phyloP scores from a whole-genome alignment of 2,329 filamentous ascomycete species.

The Setomelanomma holmii region DNA sequence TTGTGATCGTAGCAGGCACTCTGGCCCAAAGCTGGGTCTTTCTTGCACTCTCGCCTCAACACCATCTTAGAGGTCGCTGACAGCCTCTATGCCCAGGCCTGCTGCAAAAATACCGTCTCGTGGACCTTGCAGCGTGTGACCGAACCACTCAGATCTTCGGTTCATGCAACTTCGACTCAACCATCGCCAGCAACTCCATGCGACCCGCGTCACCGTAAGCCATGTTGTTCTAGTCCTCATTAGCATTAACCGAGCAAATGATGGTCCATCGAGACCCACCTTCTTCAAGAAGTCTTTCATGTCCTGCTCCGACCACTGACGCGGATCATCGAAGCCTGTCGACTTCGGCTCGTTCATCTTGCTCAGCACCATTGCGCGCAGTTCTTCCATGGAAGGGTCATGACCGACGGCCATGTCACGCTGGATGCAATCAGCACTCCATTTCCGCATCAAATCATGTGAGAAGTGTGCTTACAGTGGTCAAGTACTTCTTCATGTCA shows the following conservation, averaged over 20 bases:
- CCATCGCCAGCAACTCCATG: neutral
- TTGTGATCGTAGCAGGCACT: too few relatives aligned
- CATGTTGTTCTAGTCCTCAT: neutral
- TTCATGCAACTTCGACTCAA: neutral
- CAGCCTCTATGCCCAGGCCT: too few relatives aligned
- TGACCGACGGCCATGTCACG: neutral
- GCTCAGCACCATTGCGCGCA: neutral
- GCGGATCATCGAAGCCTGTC: neutral
- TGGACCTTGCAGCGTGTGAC: neutral
- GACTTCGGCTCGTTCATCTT: neutral
- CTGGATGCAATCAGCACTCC: neutral
- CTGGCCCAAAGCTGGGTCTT: too few relatives aligned
- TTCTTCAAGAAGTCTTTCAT: neutral
- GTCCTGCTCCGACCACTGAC: neutral
- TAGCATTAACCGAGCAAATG: neutral
- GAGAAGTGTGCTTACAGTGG: neutral
- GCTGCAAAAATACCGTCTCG: too few relatives aligned
- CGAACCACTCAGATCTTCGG: neutral
- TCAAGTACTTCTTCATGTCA: neutral
- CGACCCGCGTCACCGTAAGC: neutral
- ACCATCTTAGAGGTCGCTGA: too few relatives aligned
- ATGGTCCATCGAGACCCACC: neutral
- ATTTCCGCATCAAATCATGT: neutral
- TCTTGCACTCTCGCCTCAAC: too few relatives aligned
- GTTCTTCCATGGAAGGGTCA: neutral